Evolutionary conservation across 805 yeast genomes (phyloP), one percentile per base, ranked within the genome.

Genomic region (Nakazawaea holstii): DNA sequence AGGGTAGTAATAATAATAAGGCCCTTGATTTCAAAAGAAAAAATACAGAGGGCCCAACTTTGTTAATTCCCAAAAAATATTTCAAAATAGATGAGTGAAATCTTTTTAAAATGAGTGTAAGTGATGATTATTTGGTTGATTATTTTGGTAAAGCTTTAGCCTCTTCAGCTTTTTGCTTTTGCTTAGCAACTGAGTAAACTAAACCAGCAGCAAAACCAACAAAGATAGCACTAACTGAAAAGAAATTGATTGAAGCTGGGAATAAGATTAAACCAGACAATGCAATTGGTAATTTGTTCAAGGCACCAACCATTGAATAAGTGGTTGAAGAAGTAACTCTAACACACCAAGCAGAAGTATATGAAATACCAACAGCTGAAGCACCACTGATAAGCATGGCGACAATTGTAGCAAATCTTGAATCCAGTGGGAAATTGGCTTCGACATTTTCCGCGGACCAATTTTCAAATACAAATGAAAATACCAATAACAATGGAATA

Each of bases 331-430:
- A 89, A 39, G 99, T 94, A 54, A 94, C 98, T 74, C 99, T 88
- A 55, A 94, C 96, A 80, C 99, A 94, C 99, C 99, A 94, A 52
- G 97, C 99, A 10, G 98, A 90, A 70, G 97, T 89, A 80, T 94
- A 94, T 39, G 98, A 92, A 66, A 94, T 94, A 73, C 96, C 97
- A 46, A 94, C 96, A 30, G 97, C 85, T 39, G 95, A 84, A 57
- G 87, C 79, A 68, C 99, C 99, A 33, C 97, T 88, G 63, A 92
- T 78, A 53, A 94, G 60, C 96, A 94, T 91, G 58, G 89, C 83
- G 39, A 83, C 68, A 53, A 89, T 76, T 49, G 88, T 78, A 39
- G 92, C 76, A 53, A 72, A 67, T 65, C 91, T 79, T 57, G 78
- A 73, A 41, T 70, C 87, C 11, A 74, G 72, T 36, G 95, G 95